Evolutionary conservation across 2,329 filamentous ascomycete genomes (phyloP).

Genomic region (Exophiala dermatitidis): DNA sequence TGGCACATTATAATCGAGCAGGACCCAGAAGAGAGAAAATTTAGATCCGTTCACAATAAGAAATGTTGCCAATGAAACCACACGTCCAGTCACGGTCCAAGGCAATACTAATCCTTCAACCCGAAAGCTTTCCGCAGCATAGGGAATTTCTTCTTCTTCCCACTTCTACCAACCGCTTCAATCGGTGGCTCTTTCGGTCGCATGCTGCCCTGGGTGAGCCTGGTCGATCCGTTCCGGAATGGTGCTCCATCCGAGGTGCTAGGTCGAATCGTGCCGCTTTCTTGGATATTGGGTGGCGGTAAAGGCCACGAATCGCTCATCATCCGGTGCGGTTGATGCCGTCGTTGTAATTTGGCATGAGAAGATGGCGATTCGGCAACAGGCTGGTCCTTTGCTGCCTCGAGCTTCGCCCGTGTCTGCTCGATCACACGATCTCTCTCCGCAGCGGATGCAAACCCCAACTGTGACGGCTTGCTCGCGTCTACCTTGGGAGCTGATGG

Average conservation of each 20-base stretch:
- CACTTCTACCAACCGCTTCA: slow-evolving; percentile 27
- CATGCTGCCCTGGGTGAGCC: slow-evolving; percentile 18
- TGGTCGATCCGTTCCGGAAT: slow-evolving; percentile 14
- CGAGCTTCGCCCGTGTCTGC: slow-evolving; percentile 47
- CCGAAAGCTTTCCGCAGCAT: slow-evolving; percentile 41
- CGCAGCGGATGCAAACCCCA: slow-evolving; percentile 38
- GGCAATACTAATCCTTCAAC: slow-evolving; percentile 29
- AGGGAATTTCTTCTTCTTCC: slow-evolving; percentile 42
- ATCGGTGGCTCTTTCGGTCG: slow-evolving; percentile 12
- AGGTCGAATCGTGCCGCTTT: background rate
- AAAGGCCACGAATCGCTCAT: slow-evolving; percentile 46
- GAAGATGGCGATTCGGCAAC: slow-evolving; percentile 25
- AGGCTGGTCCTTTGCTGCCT: slow-evolving; percentile 20
- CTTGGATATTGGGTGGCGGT: slow-evolving; percentile 25
- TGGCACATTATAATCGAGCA: background rate
- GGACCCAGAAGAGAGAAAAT: slow-evolving; percentile 3
- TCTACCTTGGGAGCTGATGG: slow-evolving; percentile 40
- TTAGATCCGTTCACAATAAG: background rate
- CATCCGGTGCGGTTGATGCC: slow-evolving; percentile 33
- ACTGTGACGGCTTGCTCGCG: slow-evolving; percentile 49
- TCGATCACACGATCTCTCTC: slow-evolving; percentile 58
- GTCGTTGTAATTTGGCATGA: slow-evolving; percentile 44
- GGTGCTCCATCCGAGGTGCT: slow-evolving; percentile 26
- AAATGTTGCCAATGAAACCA: too few relatives aligned
- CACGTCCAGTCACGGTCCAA: background rate